A percentile compares a stretch with the other conserved stretches of the same genome.
phyloP scores from a whole-genome alignment of 2,329 filamentous ascomycete species.

The Calonectria hongkongensis region DNA sequence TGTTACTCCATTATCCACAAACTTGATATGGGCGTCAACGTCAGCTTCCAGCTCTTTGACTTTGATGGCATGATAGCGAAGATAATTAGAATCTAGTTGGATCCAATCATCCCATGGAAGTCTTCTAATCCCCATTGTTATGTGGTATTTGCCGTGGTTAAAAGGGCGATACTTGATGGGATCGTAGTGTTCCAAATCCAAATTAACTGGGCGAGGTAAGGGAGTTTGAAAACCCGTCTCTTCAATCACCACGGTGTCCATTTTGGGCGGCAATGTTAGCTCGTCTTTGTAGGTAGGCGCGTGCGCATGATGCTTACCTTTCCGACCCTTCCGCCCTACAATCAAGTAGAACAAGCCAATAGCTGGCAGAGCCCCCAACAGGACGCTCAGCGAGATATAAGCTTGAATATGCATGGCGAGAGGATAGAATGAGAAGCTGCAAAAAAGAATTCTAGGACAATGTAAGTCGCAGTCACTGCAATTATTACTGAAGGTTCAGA shows the following conservation, averaged over 20 bases:
- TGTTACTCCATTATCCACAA: conserved; percentile 41
- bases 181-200: background rate
- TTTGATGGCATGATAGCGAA: conserved; percentile 43
- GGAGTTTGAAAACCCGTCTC: background rate
- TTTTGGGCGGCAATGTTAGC: background rate
- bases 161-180: conserved; percentile 41
- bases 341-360: background rate
- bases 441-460: background rate
- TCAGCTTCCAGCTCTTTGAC: conserved; percentile 45
- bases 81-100: conserved; percentile 48
- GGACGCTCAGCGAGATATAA: too few relatives aligned
- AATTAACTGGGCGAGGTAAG: background rate
- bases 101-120: conserved; percentile 48
- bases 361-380: background rate
- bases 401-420: background rate
- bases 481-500: background rate
- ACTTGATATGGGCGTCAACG: conserved; percentile 42
- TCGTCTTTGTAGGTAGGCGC: too few relatives aligned
- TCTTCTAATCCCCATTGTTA: conserved; percentile 48
- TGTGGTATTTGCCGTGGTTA: conserved; percentile 44
- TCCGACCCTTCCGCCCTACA: background rate
- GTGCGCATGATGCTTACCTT: background rate
- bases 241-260: background rate
- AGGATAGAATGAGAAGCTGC: background rate
- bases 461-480: background rate